Percentiles rank a stretch among this genome's conserved stretches.
These are phyloP conservation scores for Didymella sp. DNA, from an alignment of 2,329 filamentous ascomycete species.

Conservation along the genomic window DNA sequence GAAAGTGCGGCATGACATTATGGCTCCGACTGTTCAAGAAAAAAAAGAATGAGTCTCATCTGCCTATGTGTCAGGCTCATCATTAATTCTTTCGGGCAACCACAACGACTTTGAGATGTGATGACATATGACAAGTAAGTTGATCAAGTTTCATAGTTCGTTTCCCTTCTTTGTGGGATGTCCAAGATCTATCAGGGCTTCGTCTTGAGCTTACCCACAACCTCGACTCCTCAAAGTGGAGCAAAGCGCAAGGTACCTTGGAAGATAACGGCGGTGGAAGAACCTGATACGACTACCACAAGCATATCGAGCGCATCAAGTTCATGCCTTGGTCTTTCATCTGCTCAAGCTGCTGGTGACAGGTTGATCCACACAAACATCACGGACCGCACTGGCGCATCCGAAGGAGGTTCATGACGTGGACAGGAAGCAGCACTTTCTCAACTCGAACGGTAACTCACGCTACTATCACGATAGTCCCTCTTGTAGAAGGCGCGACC, in stretches of 20 bases:
- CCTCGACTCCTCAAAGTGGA: background rate
- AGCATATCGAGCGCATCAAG: background rate
- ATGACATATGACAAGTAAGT: background rate
- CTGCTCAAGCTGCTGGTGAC: background rate
- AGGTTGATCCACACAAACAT: background rate
- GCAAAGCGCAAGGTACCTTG: background rate
- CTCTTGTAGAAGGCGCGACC: slow-evolving; percentile 8
- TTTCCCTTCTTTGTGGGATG: background rate
- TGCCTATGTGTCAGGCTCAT: background rate
- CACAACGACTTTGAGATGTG: background rate
- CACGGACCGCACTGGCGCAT: too few relatives aligned
- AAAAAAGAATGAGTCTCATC: too few relatives aligned
- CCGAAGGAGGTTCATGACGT: too few relatives aligned
- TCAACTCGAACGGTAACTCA: background rate
- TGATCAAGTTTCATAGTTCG: too few relatives aligned
- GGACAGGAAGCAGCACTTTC: too few relatives aligned
- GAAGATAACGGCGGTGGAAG: background rate
- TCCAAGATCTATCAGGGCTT: background rate
- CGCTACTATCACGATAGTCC: slow-evolving; percentile 4
- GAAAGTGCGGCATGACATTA: background rate
- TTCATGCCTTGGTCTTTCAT: background rate
- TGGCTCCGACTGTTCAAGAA: slow-evolving; percentile 1
- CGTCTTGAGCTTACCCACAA: background rate
- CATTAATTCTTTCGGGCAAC: background rate
- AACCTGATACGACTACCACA: background rate